Percentiles rank a stretch among this genome's conserved stretches.
Evolutionary conservation across 192 early-diverging fungal species (phyloP).

Genomic region (Obelidium mucronatum): DNA sequence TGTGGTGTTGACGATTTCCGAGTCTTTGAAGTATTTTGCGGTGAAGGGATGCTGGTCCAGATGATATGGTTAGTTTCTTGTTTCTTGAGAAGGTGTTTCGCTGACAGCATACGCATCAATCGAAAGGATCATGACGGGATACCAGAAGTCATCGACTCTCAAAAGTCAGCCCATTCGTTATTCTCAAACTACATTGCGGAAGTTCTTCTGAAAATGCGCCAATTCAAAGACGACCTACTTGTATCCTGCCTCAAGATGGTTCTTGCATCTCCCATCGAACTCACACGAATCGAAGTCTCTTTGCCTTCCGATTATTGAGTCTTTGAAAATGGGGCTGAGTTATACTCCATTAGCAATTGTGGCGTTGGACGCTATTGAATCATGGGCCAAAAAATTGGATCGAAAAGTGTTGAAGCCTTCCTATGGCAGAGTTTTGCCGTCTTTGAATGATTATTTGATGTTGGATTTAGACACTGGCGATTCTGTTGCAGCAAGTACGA

Average conservation of each 20-base stretch:
- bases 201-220: conserved; percentile 64
- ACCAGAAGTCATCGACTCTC: conserved; percentile 21
- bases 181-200: conserved; percentile 66
- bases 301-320: conserved; percentile 65
- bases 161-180: conserved; percentile 42
- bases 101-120: no score
- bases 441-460: conserved; percentile 71
- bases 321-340: conserved; percentile 71
- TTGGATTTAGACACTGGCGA: conserved; percentile 45
- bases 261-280: conserved; percentile 64
- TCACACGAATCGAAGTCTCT: conserved; percentile 59
- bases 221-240: conserved; percentile 80
- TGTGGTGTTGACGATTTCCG: conserved; percentile 47
- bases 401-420: conserved; percentile 35
- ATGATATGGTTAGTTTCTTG: conserved; percentile 7
- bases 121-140: not conserved
- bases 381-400: conserved; percentile 46
- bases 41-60: no score
- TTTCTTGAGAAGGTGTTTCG: no score
- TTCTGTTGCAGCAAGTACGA: not conserved
- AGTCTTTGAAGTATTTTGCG: conserved; percentile 46
- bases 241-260: conserved; percentile 71
- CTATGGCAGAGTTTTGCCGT: conserved; percentile 62
- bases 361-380: conserved; percentile 69
- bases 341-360: conserved; percentile 67